Base-by-base conservation (phyloP, 805 yeast species). In the Candida xiaguanensis region DNA sequence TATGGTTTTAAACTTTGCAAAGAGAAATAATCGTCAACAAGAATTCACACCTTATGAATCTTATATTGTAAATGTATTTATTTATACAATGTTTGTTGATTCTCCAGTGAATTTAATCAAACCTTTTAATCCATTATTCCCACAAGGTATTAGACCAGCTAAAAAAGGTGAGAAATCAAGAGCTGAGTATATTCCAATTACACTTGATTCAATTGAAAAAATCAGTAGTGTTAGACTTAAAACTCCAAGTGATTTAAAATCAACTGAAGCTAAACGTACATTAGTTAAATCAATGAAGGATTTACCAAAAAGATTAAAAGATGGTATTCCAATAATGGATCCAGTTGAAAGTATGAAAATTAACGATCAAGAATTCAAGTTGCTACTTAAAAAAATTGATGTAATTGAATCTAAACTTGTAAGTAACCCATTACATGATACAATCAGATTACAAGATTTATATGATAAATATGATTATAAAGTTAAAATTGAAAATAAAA, bases 331-430 rank as follows among this genome's bases (percentile, higher is more conserved):
- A n/a, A 56, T 80, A 32, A 73, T 93, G 60, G 96, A 93, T 61
- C 98, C 99, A 4, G 70, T 93, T 27, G 82, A 80, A 45, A 87
- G 85, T 56, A 93, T 93, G 99, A 86, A 89, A 56, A 91, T 93
- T 50, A 83, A 79, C 33, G 96, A 87, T 55, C 76, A 75, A 4
- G 86, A 85, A 14, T 93, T 95, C 68, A 67, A 72, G 52, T 70
- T 74, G 37, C 65, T 95, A 37, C 56, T 85, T 42, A 77, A 80
- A 50, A 91, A 93, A 56, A 79, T 87, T 44, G 90, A 85, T 42
- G 90, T 89, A 1, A 70, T 93, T 47, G 93, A 89, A 54, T 63
- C 84, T 4, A 87, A 85, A 58, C 58, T 89, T 39, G 68, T 72
- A 37, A 66, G 83, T 14, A 89, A 86, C 53, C 88, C 93, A 24